Conservation (phyloP, 2,329 filamentous ascomycete genomes). For the Arthrobotrys sinensis region DNA sequence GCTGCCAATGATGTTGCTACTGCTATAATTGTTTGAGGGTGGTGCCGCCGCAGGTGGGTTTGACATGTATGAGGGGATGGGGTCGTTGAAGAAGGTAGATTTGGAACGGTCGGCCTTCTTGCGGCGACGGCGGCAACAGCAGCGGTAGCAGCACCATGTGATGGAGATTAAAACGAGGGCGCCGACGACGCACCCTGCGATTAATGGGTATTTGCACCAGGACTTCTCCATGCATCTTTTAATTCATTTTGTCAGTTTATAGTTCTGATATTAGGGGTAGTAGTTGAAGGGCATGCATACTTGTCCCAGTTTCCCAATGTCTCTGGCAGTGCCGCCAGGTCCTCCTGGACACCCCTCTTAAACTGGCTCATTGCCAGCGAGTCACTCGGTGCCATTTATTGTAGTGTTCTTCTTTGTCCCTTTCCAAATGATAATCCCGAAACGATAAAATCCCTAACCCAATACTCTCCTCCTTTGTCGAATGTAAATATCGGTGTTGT, state of each 20-base stretch:
- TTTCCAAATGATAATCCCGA: slow-evolving; percentile 1
- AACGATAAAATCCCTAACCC: not conserved
- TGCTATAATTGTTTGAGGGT: not conserved
- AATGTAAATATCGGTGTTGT: slow-evolving; percentile 5
- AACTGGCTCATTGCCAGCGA: slow-evolving; percentile 63
- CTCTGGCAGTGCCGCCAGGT: slow-evolving; percentile 50
- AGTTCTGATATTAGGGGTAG: not conserved
- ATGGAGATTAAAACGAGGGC: slow-evolving; percentile 63
- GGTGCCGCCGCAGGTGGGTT: not conserved
- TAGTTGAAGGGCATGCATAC: slow-evolving; percentile 27
- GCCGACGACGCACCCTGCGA: slow-evolving; percentile 63
- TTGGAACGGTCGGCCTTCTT: slow-evolving; percentile 51
- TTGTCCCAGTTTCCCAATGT: slow-evolving; percentile 57
- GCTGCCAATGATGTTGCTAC: slow-evolving; percentile 26
- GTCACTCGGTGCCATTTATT: slow-evolving; percentile 17
- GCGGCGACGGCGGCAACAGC: slow-evolving; percentile 59
- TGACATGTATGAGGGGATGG: slow-evolving; percentile 51
- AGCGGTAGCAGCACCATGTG: slow-evolving; percentile 64
- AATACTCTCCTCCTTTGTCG: not conserved
- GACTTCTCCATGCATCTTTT: slow-evolving; percentile 55
- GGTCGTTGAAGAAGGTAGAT: slow-evolving; percentile 58
- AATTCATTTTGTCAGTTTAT: slow-evolving; percentile 7
- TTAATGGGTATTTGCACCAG: slow-evolving; percentile 64
- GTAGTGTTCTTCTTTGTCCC: slow-evolving; percentile 3
- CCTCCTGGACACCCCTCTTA: slow-evolving; percentile 66